Evolutionary conservation across 1,139 yeast genomes (phyloP).

Genomic region (Meyerozyma carpophila): DNA sequence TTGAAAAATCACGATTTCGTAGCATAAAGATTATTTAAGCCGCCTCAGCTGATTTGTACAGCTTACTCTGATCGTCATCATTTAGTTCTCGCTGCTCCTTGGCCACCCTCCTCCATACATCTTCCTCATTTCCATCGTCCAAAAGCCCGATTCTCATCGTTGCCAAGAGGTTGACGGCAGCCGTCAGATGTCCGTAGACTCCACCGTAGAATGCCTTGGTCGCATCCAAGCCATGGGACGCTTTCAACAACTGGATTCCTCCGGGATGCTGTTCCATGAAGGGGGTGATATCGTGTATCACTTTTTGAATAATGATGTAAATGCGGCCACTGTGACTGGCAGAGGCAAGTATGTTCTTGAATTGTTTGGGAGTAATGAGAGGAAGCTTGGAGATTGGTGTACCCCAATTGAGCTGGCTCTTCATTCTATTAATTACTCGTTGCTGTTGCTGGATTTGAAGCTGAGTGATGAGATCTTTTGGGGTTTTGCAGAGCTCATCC

Average conservation of each 20-base stretch:
- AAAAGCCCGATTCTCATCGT: slow-evolving; percentile 71
- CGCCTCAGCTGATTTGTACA: slow-evolving; percentile 41
- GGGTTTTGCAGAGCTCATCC: slow-evolving; percentile 33
- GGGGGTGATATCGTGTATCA: slow-evolving; percentile 70
- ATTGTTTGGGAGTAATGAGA: slow-evolving; percentile 45
- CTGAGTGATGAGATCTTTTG: slow-evolving; percentile 48
- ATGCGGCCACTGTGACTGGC: slow-evolving; percentile 33
- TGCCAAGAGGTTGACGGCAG: slow-evolving; percentile 65
- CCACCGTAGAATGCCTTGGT: slow-evolving; percentile 72
- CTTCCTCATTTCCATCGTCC: slow-evolving; percentile 78
- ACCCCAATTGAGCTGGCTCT: slow-evolving; percentile 71
- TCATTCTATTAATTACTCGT: slow-evolving; percentile 49
- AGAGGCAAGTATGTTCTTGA: slow-evolving; percentile 33
- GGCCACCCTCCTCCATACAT: slow-evolving; percentile 65
- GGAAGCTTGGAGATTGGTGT: slow-evolving; percentile 69
- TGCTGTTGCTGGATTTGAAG: slow-evolving; percentile 62
- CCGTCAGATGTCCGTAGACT: slow-evolving; percentile 69
- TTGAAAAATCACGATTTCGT: not conserved
- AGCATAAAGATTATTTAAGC: slow-evolving; percentile 18
- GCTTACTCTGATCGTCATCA: slow-evolving; percentile 20
- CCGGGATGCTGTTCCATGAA: slow-evolving; percentile 73
- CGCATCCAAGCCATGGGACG: slow-evolving; percentile 69
- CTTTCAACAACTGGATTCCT: slow-evolving; percentile 53
- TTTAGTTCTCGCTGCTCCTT: slow-evolving; percentile 35
- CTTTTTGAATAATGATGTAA: slow-evolving; percentile 45